Percentiles rank a stretch among this genome's conserved stretches.
phyloP scores from a whole-genome alignment of 441 rosid species.

The Viola pubescens region DNA sequence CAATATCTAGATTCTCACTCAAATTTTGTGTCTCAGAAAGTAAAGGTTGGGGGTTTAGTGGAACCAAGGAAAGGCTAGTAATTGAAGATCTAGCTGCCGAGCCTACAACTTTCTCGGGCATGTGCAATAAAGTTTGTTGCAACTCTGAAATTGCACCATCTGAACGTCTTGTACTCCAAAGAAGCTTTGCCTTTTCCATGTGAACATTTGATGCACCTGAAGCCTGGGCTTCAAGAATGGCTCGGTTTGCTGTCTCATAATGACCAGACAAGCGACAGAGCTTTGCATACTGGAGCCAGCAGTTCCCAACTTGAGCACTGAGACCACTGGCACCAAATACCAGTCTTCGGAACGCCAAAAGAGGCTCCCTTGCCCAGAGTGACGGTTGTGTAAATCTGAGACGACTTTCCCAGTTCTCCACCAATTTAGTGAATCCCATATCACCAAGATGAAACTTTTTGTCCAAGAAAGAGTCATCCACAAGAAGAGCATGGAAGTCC shows the following conservation, averaged over 20 bases:
- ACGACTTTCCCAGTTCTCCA: constrained; percentile 85
- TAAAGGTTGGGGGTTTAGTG: constrained; percentile 57
- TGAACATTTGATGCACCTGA: constrained; percentile 91
- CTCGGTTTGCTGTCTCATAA: constrained; percentile 91
- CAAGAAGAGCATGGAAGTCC: constrained; percentile 71
- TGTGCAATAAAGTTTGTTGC: constrained; percentile 83
- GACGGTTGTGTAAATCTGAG: constrained; percentile 89
- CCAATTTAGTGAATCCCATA: constrained; percentile 50
- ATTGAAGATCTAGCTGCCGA: constrained; percentile 64
- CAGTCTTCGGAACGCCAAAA: constrained; percentile 84
- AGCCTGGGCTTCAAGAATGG: constrained; percentile 92
- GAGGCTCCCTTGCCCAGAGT: constrained; percentile 97
- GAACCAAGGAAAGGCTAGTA: constrained; percentile 73
- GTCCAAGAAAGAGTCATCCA: constrained; percentile 78
- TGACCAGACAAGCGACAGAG: constrained; percentile 99
- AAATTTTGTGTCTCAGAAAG: constrained; percentile 45
- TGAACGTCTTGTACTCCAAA: constrained; percentile 84
- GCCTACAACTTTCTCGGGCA: constrained; percentile 88
- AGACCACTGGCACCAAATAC: constrained; percentile 82
- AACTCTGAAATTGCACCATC: constrained; percentile 93
- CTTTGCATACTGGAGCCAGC: constrained; percentile 98
- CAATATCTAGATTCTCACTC: constrained; percentile 65
- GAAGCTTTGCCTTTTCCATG: constrained; percentile 96
- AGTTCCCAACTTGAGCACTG: constrained; percentile 88
- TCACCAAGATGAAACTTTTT: constrained; percentile 57